phyloP scores from a whole-genome alignment of 306 rosid genomes.

The Vachellia pachyceras region DNA sequence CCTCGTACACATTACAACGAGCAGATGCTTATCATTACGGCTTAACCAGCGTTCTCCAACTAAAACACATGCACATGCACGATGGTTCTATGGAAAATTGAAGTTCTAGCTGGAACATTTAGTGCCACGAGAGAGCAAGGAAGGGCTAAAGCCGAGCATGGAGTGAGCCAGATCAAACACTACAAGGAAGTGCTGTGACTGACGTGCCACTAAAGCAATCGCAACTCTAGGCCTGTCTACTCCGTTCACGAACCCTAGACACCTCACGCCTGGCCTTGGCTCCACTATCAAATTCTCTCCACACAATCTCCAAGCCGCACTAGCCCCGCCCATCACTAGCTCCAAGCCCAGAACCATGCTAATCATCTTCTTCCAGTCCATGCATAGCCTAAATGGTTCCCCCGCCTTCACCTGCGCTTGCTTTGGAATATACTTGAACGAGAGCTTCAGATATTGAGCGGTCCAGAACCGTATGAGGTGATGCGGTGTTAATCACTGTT shows the following conservation, averaged over 20 bases:
- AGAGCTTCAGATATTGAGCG: conserved; percentile 43
- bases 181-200: conserved; percentile 51
- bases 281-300: conserved; percentile 52
- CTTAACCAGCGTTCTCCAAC: neutral
- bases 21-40: neutral
- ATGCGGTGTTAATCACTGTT: conserved; percentile 52
- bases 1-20: neutral
- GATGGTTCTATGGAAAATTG: neutral
- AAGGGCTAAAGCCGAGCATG: conserved; percentile 52
- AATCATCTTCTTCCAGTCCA: conserved; percentile 34
- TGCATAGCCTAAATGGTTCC: conserved; percentile 59
- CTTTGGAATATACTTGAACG: conserved; percentile 23
- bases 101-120: conserved; percentile 54
- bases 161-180: conserved; percentile 54
- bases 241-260: conserved; percentile 60
- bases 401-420: conserved; percentile 40
- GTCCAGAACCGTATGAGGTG: conserved; percentile 51
- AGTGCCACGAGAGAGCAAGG: conserved; percentile 33
- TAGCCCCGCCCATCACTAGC: conserved; percentile 41
- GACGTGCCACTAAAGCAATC: conserved; percentile 45
- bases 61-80: too few species aligned
- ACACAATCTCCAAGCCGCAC: conserved; percentile 47
- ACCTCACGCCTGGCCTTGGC: conserved; percentile 44
- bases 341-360: conserved; percentile 38
- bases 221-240: conserved; percentile 43